A percentile compares a stretch with the other conserved stretches of the same genome.
Evolutionary conservation across 495 filamentous ascomycete species (phyloP).

Genomic region (Penicillium robsamsonii): DNA sequence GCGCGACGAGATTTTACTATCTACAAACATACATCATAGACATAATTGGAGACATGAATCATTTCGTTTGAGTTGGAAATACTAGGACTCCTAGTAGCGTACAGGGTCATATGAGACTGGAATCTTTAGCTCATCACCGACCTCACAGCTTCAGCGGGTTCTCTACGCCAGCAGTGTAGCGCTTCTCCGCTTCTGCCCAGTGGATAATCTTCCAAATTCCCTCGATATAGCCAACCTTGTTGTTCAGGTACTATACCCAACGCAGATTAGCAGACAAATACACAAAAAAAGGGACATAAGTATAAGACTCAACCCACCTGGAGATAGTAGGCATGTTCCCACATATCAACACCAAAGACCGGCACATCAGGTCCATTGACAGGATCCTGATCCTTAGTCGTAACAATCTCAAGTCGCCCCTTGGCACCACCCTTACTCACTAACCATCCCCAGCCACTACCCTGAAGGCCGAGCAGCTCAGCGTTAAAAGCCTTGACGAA

Average conservation of each 20-base stretch:
- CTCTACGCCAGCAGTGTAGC: constrained; percentile 52
- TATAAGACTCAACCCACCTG: constrained; percentile 37
- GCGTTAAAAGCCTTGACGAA: constrained; percentile 68
- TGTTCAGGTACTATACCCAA: constrained; percentile 79
- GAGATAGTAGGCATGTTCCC: constrained; percentile 82
- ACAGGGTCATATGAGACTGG: neutral
- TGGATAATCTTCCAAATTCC: constrained; percentile 96
- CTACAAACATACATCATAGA: constrained; percentile 9
- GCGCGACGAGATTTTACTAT: neutral
- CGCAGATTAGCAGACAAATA: constrained; percentile 18
- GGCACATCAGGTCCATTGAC: constrained; percentile 73
- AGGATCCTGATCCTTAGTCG: constrained; percentile 87
- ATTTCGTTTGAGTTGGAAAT: neutral
- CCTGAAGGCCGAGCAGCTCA: constrained; percentile 81
- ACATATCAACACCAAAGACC: constrained; percentile 91
- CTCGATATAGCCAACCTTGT: constrained; percentile 92
- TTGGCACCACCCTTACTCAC: constrained; percentile 67
- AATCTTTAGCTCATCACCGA: neutral
- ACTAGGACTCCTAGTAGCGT: neutral
- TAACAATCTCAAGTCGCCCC: constrained; percentile 64
- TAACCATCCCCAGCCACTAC: constrained; percentile 92
- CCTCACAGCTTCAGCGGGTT: constrained; percentile 27
- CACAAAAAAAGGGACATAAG: neutral
- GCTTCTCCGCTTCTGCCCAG: constrained; percentile 86
- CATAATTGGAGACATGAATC: neutral